phyloP scores from a whole-genome alignment of 345 rosid genomes.

The Salix purpurea region DNA sequence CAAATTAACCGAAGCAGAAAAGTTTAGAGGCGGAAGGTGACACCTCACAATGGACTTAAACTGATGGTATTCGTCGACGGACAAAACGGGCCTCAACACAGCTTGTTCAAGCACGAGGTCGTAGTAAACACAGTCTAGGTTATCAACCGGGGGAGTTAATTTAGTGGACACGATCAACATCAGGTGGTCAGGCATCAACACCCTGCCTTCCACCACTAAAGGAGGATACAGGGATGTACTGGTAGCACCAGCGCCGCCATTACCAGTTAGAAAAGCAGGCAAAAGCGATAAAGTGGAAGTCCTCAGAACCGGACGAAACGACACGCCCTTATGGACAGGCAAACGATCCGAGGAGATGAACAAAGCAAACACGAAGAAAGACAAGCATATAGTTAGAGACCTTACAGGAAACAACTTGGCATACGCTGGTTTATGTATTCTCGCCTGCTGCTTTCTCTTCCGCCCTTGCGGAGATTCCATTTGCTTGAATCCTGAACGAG shows the following conservation, averaged over 20 bases:
- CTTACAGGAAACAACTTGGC: constrained; percentile 45
- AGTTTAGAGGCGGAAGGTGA: constrained; percentile 57
- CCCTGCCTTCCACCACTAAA: constrained; percentile 50
- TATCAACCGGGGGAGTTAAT: constrained; percentile 18
- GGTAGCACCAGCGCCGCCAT: constrained; percentile 20
- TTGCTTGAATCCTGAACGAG: not conserved
- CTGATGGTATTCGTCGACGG: constrained; percentile 53
- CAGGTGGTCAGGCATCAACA: constrained; percentile 80
- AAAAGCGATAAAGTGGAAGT: constrained; percentile 48
- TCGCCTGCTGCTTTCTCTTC: constrained; percentile 60
- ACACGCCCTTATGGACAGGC: constrained; percentile 32
- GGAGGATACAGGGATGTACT: constrained; percentile 12
- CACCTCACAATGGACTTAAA: constrained; percentile 64
- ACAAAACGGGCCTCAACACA: constrained; percentile 33
- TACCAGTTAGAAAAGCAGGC: constrained; percentile 34
- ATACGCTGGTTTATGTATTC: constrained; percentile 33
- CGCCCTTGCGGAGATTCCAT: constrained; percentile 79
- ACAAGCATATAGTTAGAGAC: constrained; percentile 47
- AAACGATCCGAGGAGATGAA: constrained; percentile 60
- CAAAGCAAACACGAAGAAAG: constrained; percentile 58
- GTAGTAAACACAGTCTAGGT: constrained; percentile 61
- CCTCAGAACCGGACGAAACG: constrained; percentile 59
- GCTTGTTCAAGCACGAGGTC: constrained; percentile 10
- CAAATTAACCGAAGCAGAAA: constrained; percentile 55
- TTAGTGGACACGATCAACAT: constrained; percentile 47